phyloP scores from a whole-genome alignment of 2,329 filamentous ascomycete genomes.

The Apiospora hydei region DNA sequence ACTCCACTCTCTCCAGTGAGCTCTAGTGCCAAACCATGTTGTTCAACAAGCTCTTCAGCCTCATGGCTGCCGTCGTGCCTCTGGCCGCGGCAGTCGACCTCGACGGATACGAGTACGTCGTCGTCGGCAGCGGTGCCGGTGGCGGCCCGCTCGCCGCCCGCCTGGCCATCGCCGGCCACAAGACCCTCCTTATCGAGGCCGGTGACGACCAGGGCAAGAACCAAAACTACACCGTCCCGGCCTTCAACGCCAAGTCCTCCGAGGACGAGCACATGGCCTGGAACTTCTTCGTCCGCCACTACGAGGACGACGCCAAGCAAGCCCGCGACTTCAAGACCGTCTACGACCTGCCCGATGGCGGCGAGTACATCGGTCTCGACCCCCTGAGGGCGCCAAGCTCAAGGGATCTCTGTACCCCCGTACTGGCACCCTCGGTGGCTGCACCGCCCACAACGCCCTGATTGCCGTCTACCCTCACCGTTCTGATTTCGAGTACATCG shows the following conservation, averaged over 20 bases:
- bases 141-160: constrained; percentile 64
- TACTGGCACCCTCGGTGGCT: constrained; percentile 63
- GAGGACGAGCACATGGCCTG: constrained; percentile 63
- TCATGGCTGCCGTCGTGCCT: constrained; percentile 33
- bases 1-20: background rate
- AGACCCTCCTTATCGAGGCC: constrained; percentile 65
- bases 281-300: constrained; percentile 70
- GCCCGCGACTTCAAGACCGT: constrained; percentile 63
- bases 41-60: constrained; percentile 26
- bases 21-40: constrained; percentile 24
- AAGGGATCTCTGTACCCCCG: constrained; percentile 64
- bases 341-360: constrained; percentile 57
- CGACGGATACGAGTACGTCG: constrained; percentile 63
- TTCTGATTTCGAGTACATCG: constrained; percentile 61
- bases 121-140: constrained; percentile 68
- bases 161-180: constrained; percentile 64
- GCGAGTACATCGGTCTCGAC: constrained; percentile 57
- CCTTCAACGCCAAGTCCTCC: constrained; percentile 57
- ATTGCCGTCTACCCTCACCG: constrained; percentile 60
- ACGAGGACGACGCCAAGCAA: constrained; percentile 59
- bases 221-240: constrained; percentile 59
- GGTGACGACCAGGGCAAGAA: constrained; percentile 61
- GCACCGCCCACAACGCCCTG: constrained; percentile 62
- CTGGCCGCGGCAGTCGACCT: constrained; percentile 37
- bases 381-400: constrained; percentile 58